These are phyloP conservation scores for Candida coleopterorum DNA, from an alignment of 805 yeast genomes.

Conservation along the genomic window DNA sequence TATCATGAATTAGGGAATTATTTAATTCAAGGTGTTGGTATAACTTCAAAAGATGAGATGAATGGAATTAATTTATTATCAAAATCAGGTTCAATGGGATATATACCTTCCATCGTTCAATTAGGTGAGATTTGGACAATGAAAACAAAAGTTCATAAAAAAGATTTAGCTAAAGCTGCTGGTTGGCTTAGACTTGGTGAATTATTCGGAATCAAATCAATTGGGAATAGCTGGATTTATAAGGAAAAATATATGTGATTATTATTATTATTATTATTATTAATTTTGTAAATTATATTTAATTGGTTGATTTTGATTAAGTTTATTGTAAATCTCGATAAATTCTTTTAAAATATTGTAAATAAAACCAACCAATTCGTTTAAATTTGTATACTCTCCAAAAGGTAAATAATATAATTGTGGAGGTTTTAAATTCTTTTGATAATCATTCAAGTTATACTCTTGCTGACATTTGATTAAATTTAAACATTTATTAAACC, in stretches of 20 bases:
- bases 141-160: constrained; percentile 50
- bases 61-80: constrained; percentile 58
- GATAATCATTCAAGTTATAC: constrained; percentile 7
- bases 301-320: constrained; percentile 8
- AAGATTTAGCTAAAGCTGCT: constrained; percentile 59
- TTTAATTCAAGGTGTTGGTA: constrained; percentile 54
- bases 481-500: constrained; percentile 18
- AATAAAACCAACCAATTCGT: constrained; percentile 29
- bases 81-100: constrained; percentile 63
- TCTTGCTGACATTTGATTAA: constrained; percentile 11
- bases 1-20: constrained; percentile 60
- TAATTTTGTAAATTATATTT: constrained; percentile 13
- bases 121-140: constrained; percentile 67
- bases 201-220: constrained; percentile 51
- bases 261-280: background rate
- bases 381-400: constrained; percentile 30
- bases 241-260: constrained; percentile 58
- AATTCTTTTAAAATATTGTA: constrained; percentile 28
- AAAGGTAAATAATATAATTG: constrained; percentile 32
- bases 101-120: constrained; percentile 61
- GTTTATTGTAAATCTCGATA: constrained; percentile 18
- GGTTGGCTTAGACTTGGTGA: constrained; percentile 68
- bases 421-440: constrained; percentile 17
- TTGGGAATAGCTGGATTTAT: constrained; percentile 74
- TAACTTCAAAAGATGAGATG: constrained; percentile 43